These are phyloP conservation scores for Sclerotinia minor DNA, from an alignment of 2,329 filamentous ascomycete genomes.

Conservation along the genomic window DNA sequence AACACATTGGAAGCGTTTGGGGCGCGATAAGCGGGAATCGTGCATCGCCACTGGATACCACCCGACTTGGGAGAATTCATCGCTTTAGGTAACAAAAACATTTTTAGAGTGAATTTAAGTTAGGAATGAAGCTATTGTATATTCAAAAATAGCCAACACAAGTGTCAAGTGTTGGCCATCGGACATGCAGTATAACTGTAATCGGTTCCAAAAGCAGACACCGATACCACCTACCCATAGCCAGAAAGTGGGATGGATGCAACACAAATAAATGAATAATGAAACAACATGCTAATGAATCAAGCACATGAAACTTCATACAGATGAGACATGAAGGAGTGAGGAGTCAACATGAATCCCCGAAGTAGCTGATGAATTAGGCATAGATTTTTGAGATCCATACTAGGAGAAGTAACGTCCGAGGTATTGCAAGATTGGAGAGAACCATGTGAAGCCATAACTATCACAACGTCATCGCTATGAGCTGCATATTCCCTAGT, in stretches of 20 bases:
- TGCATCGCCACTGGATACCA: background rate
- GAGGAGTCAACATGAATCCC: too few species aligned
- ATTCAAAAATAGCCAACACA: background rate
- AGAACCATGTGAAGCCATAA: background rate
- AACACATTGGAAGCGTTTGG: background rate
- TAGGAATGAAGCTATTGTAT: background rate
- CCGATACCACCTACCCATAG: background rate
- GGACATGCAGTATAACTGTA: too few species aligned
- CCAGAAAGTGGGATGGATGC: background rate
- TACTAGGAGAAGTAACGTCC: background rate
- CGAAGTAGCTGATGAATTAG: background rate
- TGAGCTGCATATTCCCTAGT: background rate
- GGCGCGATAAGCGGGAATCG: background rate
- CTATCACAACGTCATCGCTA: background rate
- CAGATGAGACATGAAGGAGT: too few species aligned
- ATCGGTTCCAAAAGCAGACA: background rate
- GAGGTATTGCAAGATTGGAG: background rate
- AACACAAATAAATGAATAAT: background rate
- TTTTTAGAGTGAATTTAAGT: background rate
- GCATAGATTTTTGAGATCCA: background rate
- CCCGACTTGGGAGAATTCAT: background rate
- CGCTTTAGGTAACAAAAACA: too few species aligned
- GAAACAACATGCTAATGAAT: background rate
- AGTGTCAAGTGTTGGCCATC: background rate
- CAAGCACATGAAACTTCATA: background rate